Conservation (phyloP, 805 yeast genomes). For the Candida odintsovae region DNA sequence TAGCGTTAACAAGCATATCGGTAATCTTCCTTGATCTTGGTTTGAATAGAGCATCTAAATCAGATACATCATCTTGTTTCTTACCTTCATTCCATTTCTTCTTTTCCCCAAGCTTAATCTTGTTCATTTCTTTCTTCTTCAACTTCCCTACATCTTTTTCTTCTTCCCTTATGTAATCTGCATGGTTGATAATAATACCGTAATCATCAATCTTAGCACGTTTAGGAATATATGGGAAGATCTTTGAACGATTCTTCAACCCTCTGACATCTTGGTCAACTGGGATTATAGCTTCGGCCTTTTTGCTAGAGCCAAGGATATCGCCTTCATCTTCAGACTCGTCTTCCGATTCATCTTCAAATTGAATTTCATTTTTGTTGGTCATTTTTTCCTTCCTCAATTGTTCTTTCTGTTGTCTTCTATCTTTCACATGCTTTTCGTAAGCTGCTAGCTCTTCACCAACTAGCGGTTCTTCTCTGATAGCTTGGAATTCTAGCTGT, state of each 20-base stretch:
- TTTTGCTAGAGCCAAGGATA: conserved; percentile 12
- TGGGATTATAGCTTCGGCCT: conserved; percentile 26
- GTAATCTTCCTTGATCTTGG: conserved; percentile 43
- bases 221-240: conserved; percentile 70
- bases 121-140: conserved; percentile 22
- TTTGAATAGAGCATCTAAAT: conserved; percentile 42
- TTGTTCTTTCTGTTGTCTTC: conserved; percentile 34
- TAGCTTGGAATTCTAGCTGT: conserved; percentile 32
- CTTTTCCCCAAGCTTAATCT: conserved; percentile 28
- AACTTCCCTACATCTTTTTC: conserved; percentile 32
- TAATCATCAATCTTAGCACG: conserved; percentile 75
- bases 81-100: conserved; percentile 32
- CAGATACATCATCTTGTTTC: conserved; percentile 46
- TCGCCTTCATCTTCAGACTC: conserved; percentile 25
- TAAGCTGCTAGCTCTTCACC: conserved; percentile 48
- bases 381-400: conserved; percentile 27
- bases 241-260: conserved; percentile 33
- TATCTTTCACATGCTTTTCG: conserved; percentile 37
- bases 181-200: conserved; percentile 68
- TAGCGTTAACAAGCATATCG: conserved; percentile 36
- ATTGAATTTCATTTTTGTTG: conserved; percentile 20
- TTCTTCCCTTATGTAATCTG: conserved; percentile 54
- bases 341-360: conserved; percentile 24
- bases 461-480: conserved; percentile 42
- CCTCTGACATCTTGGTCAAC: conserved; percentile 29